These are phyloP conservation scores for Trichoderma endophyticum DNA, from an alignment of 2,329 filamentous ascomycete species.

Conservation along the genomic window DNA sequence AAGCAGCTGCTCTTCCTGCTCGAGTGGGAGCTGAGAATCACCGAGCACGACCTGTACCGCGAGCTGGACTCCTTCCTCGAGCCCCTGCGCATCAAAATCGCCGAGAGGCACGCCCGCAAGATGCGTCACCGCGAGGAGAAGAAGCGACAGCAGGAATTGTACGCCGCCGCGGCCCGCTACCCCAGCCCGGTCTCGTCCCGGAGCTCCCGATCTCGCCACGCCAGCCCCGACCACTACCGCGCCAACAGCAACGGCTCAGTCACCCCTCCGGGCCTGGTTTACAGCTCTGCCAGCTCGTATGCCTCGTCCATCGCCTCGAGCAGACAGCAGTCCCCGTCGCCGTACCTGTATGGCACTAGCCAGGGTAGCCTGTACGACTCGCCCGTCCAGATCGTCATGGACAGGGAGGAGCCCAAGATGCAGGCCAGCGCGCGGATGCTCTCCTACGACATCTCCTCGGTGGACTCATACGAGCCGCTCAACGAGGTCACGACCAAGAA, in stretches of 20 bases:
- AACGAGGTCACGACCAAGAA: slow-evolving; percentile 48
- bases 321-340: slow-evolving; percentile 45
- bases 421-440: slow-evolving; percentile 38
- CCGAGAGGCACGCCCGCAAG: slow-evolving; percentile 49
- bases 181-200: slow-evolving; percentile 46
- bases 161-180: slow-evolving; percentile 38
- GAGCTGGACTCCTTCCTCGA: slow-evolving; percentile 86
- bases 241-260: slow-evolving; percentile 37
- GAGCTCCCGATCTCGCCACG: slow-evolving; percentile 41
- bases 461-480: slow-evolving; percentile 50
- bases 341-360: slow-evolving; percentile 40
- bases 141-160: slow-evolving; percentile 38
- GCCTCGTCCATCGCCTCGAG: slow-evolving; percentile 48
- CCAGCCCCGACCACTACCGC: slow-evolving; percentile 41
- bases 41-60: slow-evolving; percentile 77
- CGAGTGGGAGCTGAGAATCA: slow-evolving; percentile 90
- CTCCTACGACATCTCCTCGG: slow-evolving; percentile 52
- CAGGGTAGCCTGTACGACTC: slow-evolving; percentile 48
- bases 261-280: slow-evolving; percentile 48
- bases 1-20: slow-evolving; percentile 94
- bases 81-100: slow-evolving; percentile 67
- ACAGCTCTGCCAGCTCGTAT: slow-evolving; percentile 49
- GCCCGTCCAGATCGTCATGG: slow-evolving; percentile 45
- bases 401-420: slow-evolving; percentile 39
- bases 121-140: slow-evolving; percentile 49